phyloP scores from a whole-genome alignment of 805 yeast species.

The Priceomyces melissophilus region DNA sequence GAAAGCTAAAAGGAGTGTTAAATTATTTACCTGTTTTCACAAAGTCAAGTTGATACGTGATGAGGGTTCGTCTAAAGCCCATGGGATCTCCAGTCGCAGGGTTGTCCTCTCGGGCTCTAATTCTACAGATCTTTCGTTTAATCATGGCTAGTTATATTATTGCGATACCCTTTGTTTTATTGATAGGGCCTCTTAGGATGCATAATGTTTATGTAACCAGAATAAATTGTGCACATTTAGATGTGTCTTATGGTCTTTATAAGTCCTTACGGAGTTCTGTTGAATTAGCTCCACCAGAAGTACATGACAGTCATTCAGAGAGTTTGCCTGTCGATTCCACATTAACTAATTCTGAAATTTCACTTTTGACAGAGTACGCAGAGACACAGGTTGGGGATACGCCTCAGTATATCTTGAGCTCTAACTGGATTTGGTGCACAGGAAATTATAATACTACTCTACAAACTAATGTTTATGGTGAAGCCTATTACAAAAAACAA shows the following conservation, averaged over 20 bases:
- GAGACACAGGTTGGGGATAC: conserved; percentile 42
- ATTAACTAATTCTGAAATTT: conserved; percentile 49
- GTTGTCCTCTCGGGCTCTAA: conserved; percentile 22
- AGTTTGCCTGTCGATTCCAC: conserved; percentile 25
- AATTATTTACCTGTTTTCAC: too few relatives aligned
- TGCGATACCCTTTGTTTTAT: conserved; percentile 15
- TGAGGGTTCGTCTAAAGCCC: too few relatives aligned
- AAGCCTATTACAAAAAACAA: conserved; percentile 9
- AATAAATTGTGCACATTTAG: conserved; percentile 50
- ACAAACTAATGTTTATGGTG: conserved; percentile 10
- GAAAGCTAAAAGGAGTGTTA: too few relatives aligned
- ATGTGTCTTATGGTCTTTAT: conserved; percentile 53
- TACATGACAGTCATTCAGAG: conserved; percentile 17
- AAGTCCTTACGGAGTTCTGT: conserved; percentile 37
- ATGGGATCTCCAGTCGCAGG: conserved; percentile 15
- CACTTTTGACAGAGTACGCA: conserved; percentile 44
- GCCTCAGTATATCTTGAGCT: conserved; percentile 45
- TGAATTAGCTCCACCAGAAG: conserved; percentile 15
- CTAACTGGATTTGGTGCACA: conserved; percentile 44
- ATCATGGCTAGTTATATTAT: conserved; percentile 15
- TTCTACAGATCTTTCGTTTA: conserved; percentile 25
- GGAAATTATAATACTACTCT: conserved; percentile 33
- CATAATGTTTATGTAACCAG: conserved; percentile 25
- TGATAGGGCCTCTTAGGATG: conserved; percentile 25
- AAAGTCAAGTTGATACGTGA: too few relatives aligned